Percentiles rank a stretch among this genome's conserved stretches.
Evolutionary conservation across 495 filamentous ascomycete species (phyloP).

Genomic region (Xylaria scruposa): DNA sequence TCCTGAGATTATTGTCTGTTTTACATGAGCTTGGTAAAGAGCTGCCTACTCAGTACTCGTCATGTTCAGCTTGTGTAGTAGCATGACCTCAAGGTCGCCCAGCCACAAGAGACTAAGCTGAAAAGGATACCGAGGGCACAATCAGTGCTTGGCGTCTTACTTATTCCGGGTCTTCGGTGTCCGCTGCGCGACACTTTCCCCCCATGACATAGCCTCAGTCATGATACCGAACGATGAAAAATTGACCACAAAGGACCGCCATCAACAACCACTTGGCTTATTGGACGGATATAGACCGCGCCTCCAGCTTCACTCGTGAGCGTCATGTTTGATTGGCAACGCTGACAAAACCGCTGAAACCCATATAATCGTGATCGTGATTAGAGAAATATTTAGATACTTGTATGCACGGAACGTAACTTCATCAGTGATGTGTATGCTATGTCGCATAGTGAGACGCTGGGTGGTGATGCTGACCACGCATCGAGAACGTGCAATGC

Average conservation of each 20-base stretch:
- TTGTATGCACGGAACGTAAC: neutral
- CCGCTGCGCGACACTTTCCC: neutral
- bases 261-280: neutral
- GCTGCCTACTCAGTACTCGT: neutral
- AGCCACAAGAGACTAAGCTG: conserved; percentile 39
- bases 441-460: neutral
- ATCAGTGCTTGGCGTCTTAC: conserved; percentile 16
- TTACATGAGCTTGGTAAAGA: conserved; percentile 10
- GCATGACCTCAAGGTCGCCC: conserved; percentile 19
- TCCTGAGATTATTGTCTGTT: neutral
- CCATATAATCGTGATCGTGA: neutral
- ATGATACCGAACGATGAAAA: neutral
- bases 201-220: neutral
- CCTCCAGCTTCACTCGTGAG: conserved; percentile 5
- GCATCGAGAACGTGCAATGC: conserved; percentile 13
- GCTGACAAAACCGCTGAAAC: conserved; percentile 1
- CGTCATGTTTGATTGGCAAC: neutral
- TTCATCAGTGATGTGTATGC: neutral
- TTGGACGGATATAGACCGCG: neutral
- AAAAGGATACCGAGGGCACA: conserved; percentile 30
- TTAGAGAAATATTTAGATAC: neutral
- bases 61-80: conserved; percentile 12
- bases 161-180: conserved; percentile 32
- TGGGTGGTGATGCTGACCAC: neutral
- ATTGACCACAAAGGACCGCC: neutral